Evolutionary conservation across 148 eudicot genomes (phyloP), one percentile per base, ranked within the genome.

Genomic region (Rhododendron mucronatum): DNA sequence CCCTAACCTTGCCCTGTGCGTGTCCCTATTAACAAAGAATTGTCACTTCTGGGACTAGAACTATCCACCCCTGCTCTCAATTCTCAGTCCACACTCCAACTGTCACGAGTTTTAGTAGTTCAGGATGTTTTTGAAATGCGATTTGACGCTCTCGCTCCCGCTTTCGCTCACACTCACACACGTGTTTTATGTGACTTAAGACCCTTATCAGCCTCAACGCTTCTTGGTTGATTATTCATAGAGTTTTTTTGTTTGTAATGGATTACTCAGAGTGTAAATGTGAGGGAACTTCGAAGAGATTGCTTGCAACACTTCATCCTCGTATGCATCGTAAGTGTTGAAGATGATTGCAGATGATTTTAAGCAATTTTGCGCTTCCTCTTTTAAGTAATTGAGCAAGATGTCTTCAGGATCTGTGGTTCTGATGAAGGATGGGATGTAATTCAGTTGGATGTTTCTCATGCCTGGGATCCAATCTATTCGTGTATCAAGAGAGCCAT

Each of bases 271-370:
- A 33, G 80, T 76, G 48, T 76, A 41, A 39, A 76, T 76, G 50
- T 41, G 44, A 18, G 8, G 51, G 50, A 7, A 41, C 50, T 76
- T 76, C 21, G 51, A 39, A 20, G n/a, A 15, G 48, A 76, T 21
- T 5, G 51, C 80, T 20, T 76, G 26, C 50, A 76, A 21, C 5
- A 41, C 80, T 39, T 76, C 48, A 41, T 21, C 30, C 26, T 76
- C 80, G 1, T 41, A 41, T 3, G 1, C 48, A 7, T 76, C 80
- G 2, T 41, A 41, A 21, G 80, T 76, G 50, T 76, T 76, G 80
- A 76, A 76, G 80, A 76, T 39, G 23, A 76, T 76, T 76, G 80
- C 80, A 18, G 80, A 20, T 6, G 80, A 41, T 76, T 76, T 76
- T 41, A 76, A 76, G 80, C 80, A 76, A 41, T 76, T 41, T 41